These are phyloP conservation scores for Apophysomyces sp. DNA, from an alignment of 371 early-diverging fungal genomes.

Conservation along the genomic window DNA sequence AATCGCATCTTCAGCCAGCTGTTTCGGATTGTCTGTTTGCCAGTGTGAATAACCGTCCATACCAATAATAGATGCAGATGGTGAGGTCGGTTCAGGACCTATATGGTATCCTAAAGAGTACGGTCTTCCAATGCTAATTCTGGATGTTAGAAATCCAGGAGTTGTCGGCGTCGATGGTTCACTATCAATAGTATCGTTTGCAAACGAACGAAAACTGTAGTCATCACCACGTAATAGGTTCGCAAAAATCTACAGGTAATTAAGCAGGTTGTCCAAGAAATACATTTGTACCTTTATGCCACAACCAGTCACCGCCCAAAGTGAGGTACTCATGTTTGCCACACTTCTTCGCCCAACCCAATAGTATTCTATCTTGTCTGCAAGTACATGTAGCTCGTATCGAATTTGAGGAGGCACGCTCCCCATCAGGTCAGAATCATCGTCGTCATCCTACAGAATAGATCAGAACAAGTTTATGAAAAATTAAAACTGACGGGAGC, in stretches of 20 bases:
- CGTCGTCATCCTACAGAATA: constrained; percentile 22
- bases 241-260: constrained; percentile 37
- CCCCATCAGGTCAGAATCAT: constrained; percentile 23
- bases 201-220: constrained; percentile 26
- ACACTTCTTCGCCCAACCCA: constrained; percentile 64
- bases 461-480: not conserved
- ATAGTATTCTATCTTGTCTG: constrained; percentile 71
- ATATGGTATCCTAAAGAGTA: constrained; percentile 41
- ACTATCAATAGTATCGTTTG: constrained; percentile 23
- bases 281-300: constrained; percentile 60
- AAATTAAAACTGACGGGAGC: constrained; percentile 17
- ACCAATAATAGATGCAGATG: constrained; percentile 24
- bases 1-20: constrained; percentile 32
- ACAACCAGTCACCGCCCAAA: constrained; percentile 77
- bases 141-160: constrained; percentile 27
- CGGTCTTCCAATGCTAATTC: constrained; percentile 28
- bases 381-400: constrained; percentile 60
- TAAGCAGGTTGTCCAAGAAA: not conserved
- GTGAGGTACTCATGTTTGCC: constrained; percentile 59
- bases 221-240: constrained; percentile 43
- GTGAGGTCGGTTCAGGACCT: constrained; percentile 25
- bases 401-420: constrained; percentile 24
- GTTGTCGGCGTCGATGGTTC: constrained; percentile 43
- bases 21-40: constrained; percentile 37
- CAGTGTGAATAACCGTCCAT: constrained; percentile 32